These are phyloP conservation scores for Sanghuangporus baumii DNA, from an alignment of 1,284 basidiomycete species.

Conservation along the genomic window DNA sequence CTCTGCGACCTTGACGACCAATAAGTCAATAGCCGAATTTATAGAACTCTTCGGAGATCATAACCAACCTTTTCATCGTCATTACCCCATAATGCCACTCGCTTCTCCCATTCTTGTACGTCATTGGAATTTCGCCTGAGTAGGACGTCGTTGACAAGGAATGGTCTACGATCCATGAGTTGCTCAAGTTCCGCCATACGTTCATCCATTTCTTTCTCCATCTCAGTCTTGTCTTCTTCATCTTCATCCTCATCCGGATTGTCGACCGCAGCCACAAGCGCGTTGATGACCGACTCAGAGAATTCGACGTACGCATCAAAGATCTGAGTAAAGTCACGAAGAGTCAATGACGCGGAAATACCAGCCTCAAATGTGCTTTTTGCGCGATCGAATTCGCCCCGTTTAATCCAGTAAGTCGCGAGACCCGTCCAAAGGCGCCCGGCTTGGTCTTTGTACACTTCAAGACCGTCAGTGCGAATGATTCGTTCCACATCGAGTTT, in stretches of 20 bases:
- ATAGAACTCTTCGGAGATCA: neutral
- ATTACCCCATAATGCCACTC: conserved; percentile 89
- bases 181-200: conserved; percentile 94
- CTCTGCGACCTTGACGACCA: conserved; percentile 64
- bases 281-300: conserved; percentile 85
- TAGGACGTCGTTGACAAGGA: conserved; percentile 95
- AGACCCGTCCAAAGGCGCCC: conserved; percentile 95
- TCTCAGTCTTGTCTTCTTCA: conserved; percentile 69
- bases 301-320: conserved; percentile 98
- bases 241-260: conserved; percentile 64
- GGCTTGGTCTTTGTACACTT: conserved; percentile 92
- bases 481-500: conserved; percentile 86
- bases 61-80: conserved; percentile 79
- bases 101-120: conserved; percentile 99
- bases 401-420: conserved; percentile 98
- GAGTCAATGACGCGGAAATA: conserved; percentile 81
- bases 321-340: conserved; percentile 97
- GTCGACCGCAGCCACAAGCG: conserved; percentile 84
- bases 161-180: conserved; percentile 92
- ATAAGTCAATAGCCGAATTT: neutral
- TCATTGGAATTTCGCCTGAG: conserved; percentile 94
- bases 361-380: conserved; percentile 87
- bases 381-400: conserved; percentile 89
- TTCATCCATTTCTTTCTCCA: conserved; percentile 81
- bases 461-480: conserved; percentile 80